Evolutionary conservation across 2,329 filamentous ascomycete species (phyloP).

Genomic region (Cladophialophora immunda): DNA sequence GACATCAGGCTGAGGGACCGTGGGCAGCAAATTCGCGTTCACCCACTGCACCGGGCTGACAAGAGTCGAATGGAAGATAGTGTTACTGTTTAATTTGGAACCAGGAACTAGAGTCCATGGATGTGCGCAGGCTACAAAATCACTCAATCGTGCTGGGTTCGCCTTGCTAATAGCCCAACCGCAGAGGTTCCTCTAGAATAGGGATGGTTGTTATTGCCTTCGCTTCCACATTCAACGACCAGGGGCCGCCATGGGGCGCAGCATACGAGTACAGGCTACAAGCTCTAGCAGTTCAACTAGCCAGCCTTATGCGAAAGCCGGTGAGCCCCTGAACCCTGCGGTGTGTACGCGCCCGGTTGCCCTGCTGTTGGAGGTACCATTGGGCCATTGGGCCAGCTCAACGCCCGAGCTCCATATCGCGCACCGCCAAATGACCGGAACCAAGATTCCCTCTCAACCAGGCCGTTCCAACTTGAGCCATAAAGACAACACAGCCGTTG

Average conservation of each 20-base stretch:
- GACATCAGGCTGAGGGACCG: background rate
- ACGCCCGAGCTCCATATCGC: background rate
- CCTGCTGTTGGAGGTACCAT: background rate
- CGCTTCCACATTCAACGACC: background rate
- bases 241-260: slow-evolving; percentile 11
- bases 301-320: background rate
- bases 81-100: background rate
- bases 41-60: background rate
- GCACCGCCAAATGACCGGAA: slow-evolving; percentile 2
- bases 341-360: background rate
- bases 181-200: background rate
- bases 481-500: background rate
- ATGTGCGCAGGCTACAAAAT: background rate
- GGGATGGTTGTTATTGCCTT: background rate
- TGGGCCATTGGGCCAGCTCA: background rate
- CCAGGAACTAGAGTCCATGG: background rate
- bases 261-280: background rate
- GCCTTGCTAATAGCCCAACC: slow-evolving; percentile 12
- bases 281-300: background rate
- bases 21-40: background rate
- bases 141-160: slow-evolving; percentile 1
- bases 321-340: background rate
- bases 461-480: background rate
- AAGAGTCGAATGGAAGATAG: background rate
- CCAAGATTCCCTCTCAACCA: background rate